Conservation (phyloP, 2,329 filamentous ascomycete genomes). For the Zasmidium cellare region DNA sequence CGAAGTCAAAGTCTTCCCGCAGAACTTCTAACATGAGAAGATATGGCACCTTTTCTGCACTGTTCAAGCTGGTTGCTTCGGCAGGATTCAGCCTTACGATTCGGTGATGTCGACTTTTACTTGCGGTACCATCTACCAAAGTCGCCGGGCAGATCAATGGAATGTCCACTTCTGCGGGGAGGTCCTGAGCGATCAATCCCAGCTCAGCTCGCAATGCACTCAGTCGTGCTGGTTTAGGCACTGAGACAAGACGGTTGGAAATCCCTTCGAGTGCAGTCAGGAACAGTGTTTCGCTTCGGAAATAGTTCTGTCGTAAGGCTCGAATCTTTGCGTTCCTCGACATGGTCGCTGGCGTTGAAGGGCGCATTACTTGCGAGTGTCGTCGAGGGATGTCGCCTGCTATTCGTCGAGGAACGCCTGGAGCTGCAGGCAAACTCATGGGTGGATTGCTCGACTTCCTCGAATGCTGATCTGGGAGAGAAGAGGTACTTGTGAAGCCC, state of each 20-base stretch:
- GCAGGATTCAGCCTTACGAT: constrained; percentile 82
- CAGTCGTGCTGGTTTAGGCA: constrained; percentile 77
- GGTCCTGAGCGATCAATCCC: constrained; percentile 75
- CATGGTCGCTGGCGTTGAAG: constrained; percentile 62
- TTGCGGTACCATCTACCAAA: constrained; percentile 69
- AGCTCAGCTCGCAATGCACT: constrained; percentile 80
- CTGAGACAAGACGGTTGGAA: constrained; percentile 78
- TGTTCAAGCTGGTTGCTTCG: constrained; percentile 82
- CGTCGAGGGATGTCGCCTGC: constrained; percentile 43
- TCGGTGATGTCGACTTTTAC: constrained; percentile 75
- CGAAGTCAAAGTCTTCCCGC: constrained; percentile 79
- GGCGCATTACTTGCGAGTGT: constrained; percentile 60
- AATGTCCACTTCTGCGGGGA: constrained; percentile 81
- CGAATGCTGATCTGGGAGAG: constrained; percentile 32
- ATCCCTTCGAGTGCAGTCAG: constrained; percentile 79
- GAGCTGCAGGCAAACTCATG: constrained; percentile 35
- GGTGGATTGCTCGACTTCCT: constrained; percentile 22
- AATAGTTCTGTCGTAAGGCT: constrained; percentile 77
- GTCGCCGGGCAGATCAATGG: constrained; percentile 78
- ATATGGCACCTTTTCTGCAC: constrained; percentile 82
- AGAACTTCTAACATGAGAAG: constrained; percentile 82
- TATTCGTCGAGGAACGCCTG: constrained; percentile 39
- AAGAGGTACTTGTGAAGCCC: constrained; percentile 34
- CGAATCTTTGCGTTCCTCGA: constrained; percentile 67
- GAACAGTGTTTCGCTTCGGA: constrained; percentile 78